Conservation (phyloP, 495 filamentous ascomycete genomes). For the Penicillium salamii region DNA sequence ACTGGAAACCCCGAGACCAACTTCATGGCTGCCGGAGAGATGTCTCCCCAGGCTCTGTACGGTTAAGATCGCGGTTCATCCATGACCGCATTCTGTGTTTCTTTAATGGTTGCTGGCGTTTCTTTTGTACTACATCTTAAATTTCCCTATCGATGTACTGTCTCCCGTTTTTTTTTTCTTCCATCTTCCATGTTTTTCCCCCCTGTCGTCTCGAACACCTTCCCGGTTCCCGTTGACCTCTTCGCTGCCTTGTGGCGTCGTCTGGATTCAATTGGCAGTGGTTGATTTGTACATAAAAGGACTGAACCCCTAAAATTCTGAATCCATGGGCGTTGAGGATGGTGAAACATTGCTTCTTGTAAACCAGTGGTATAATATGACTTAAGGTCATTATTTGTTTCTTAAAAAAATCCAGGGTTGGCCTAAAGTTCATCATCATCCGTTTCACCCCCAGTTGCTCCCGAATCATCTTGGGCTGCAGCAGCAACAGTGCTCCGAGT, state of each 20-base stretch:
- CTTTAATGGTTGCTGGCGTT: conserved; percentile 44
- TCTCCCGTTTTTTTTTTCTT: conserved; percentile 14
- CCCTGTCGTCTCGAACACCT: conserved; percentile 19
- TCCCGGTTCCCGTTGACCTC: conserved; percentile 25
- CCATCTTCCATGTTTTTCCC: conserved; percentile 18
- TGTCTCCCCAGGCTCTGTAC: conserved; percentile 48
- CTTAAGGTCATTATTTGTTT: background rate
- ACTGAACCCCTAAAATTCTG: conserved; percentile 32
- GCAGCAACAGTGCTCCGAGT: background rate
- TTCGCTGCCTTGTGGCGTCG: conserved; percentile 20
- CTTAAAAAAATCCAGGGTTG: background rate
- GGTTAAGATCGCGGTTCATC: conserved; percentile 28
- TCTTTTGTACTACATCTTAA: conserved; percentile 42
- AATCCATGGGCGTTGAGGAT: conserved; percentile 19
- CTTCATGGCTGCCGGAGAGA: conserved; percentile 78
- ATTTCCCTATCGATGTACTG: conserved; percentile 30
- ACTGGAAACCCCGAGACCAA: conserved; percentile 69
- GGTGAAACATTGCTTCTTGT: background rate
- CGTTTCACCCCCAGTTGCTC: conserved; percentile 43
- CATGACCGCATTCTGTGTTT: conserved; percentile 30
- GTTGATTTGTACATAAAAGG: conserved; percentile 47
- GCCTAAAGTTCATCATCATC: conserved; percentile 54
- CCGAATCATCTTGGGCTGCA: conserved; percentile 11
- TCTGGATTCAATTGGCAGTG: conserved; percentile 27
- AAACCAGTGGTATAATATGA: background rate